These are phyloP conservation scores for Amesomyces nigricolor DNA, from an alignment of 2,329 filamentous ascomycete species.

Conservation along the genomic window DNA sequence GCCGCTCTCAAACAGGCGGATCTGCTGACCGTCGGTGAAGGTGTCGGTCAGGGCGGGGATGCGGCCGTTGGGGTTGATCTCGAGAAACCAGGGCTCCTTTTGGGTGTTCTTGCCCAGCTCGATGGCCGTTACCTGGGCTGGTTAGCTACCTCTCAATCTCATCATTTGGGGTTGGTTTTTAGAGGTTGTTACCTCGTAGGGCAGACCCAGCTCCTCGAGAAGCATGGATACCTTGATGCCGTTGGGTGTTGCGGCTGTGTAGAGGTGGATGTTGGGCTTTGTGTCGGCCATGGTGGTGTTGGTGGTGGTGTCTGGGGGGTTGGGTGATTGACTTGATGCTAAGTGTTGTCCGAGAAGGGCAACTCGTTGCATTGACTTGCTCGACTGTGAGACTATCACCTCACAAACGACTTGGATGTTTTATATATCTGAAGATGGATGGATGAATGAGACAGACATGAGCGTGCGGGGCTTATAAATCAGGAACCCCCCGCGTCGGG, in stretches of 20 bases:
- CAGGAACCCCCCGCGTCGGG: not conserved
- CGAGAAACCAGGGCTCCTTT: conserved; percentile 70
- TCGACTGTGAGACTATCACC: not conserved
- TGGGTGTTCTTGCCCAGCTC: conserved; percentile 43
- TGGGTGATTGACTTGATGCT: not conserved
- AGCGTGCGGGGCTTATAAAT: conserved; percentile 18
- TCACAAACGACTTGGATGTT: too few species aligned
- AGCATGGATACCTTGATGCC: conserved; percentile 86
- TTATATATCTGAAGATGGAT: too few species aligned
- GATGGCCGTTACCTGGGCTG: conserved; percentile 50
- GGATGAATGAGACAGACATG: not conserved
- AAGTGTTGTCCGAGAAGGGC: conserved; percentile 13
- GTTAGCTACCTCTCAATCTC: not conserved
- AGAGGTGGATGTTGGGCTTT: conserved; percentile 64
- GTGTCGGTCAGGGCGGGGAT: conserved; percentile 84
- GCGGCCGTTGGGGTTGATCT: conserved; percentile 88
- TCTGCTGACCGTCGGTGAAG: conserved; percentile 64
- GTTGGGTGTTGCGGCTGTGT: conserved; percentile 80
- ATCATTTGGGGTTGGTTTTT: too few species aligned
- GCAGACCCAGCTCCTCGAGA: conserved; percentile 75
- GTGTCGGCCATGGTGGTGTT: conserved; percentile 37
- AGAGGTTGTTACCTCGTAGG: conserved; percentile 57
- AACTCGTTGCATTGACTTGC: conserved; percentile 5
- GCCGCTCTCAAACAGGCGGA: conserved; percentile 77
- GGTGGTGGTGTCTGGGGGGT: not conserved